Evolutionary conservation across 2,329 filamentous ascomycete species (phyloP).

Genomic region (Aspergillus chevalieri): DNA sequence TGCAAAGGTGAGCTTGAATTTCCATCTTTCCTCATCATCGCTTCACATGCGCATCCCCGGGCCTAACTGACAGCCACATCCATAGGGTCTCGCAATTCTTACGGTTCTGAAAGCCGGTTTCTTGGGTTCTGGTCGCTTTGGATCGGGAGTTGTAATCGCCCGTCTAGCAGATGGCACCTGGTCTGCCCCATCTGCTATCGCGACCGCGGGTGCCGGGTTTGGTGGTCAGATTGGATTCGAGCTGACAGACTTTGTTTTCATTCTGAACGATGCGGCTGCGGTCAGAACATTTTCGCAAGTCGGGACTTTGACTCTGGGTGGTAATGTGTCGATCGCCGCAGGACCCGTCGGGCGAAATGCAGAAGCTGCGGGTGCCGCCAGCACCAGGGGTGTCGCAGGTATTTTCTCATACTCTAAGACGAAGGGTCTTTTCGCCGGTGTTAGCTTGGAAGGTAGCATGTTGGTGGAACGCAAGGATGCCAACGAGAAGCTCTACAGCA

Average conservation of each 20-base stretch:
- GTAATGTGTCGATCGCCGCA: constrained; percentile 92
- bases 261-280: constrained; percentile 83
- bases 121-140: constrained; percentile 45
- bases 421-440: constrained; percentile 92
- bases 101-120: constrained; percentile 48
- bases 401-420: constrained; percentile 98
- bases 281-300: constrained; percentile 92
- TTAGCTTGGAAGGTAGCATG: constrained; percentile 86
- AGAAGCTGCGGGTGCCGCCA: constrained; percentile 90
- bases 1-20: constrained; percentile 65
- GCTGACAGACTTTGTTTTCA: constrained; percentile 76
- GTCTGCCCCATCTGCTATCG: constrained; percentile 47
- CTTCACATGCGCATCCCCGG: background rate
- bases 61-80: constrained; percentile 7
- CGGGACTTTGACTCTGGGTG: constrained; percentile 84
- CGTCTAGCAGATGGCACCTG: constrained; percentile 44
- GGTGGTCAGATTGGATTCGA: constrained; percentile 49
- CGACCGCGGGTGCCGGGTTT: constrained; percentile 44
- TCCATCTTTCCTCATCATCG: background rate
- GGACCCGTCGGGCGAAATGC: constrained; percentile 92
- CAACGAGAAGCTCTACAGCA: constrained; percentile 91
- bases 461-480: constrained; percentile 93
- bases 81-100: constrained; percentile 44
- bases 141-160: constrained; percentile 45
- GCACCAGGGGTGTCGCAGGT: constrained; percentile 78